phyloP scores from a whole-genome alignment of 495 filamentous ascomycete species.

The Cercophora sp. region DNA sequence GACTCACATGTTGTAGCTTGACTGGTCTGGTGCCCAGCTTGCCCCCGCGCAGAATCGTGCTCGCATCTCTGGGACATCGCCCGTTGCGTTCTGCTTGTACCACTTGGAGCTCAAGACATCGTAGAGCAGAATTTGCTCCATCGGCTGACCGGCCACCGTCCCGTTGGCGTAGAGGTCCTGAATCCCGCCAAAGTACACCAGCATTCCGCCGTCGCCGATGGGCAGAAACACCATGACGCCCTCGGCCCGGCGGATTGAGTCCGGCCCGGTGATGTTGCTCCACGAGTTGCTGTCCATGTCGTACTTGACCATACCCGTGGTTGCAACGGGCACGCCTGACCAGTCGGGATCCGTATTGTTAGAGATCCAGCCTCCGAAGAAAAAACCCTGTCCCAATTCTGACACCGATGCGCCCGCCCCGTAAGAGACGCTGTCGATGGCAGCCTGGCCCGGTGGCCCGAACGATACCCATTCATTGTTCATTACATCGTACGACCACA shows the following conservation, averaged over 20 bases:
- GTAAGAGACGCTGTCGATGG: slow-evolving; percentile 15
- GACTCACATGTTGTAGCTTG: slow-evolving; percentile 23
- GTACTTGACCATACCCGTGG: slow-evolving; percentile 19
- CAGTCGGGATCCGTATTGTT: slow-evolving; percentile 43
- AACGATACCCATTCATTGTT: slow-evolving; percentile 41
- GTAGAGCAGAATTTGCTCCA: slow-evolving; percentile 22
- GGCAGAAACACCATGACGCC: slow-evolving; percentile 24
- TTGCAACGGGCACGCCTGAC: slow-evolving; percentile 19
- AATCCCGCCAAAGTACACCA: slow-evolving; percentile 22
- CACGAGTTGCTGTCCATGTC: slow-evolving; percentile 19
- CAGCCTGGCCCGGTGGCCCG: slow-evolving; percentile 15
- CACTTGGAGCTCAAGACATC: slow-evolving; percentile 19
- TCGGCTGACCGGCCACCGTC: slow-evolving; percentile 10
- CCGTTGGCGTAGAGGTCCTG: slow-evolving; percentile 16
- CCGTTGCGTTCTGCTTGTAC: slow-evolving; percentile 18
- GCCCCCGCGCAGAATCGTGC: slow-evolving; percentile 21
- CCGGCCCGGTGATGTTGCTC: slow-evolving; percentile 17
- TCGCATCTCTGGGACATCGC: slow-evolving; percentile 10
- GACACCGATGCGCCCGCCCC: slow-evolving; percentile 24
- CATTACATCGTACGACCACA: slow-evolving; percentile 45
- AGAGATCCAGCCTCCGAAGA: slow-evolving; percentile 47
- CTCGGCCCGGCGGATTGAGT: slow-evolving; percentile 15
- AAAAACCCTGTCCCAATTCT: slow-evolving; percentile 24
- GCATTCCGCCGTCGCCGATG: slow-evolving; percentile 20
- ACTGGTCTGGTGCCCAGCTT: slow-evolving; percentile 21